Evolutionary conservation across 1,139 yeast species (phyloP).

Genomic region (Blastobotrys malaysiensis): DNA sequence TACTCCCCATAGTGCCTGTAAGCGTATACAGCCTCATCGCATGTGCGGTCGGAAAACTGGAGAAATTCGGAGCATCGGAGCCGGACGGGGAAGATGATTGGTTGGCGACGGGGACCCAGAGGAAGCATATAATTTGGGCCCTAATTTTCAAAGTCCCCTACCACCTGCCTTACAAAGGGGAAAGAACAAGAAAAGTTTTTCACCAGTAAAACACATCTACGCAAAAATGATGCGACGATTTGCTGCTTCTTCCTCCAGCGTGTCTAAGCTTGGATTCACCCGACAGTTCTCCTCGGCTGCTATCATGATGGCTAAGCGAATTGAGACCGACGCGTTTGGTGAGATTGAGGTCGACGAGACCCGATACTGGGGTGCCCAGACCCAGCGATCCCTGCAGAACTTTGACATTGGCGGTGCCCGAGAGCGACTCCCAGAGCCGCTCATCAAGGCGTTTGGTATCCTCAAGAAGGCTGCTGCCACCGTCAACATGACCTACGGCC

Average conservation of each 20-base stretch:
- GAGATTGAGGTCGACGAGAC: slow-evolving; percentile 83
- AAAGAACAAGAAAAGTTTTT: neutral
- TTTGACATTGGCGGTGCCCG: slow-evolving; percentile 92
- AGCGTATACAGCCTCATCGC: neutral
- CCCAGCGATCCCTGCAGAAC: slow-evolving; percentile 81
- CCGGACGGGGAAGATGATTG: neutral
- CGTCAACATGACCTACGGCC: slow-evolving; percentile 79
- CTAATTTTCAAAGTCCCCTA: neutral
- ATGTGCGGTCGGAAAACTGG: neutral
- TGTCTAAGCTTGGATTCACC: slow-evolving; percentile 1
- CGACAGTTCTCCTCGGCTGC: slow-evolving; percentile 16
- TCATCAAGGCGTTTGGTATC: slow-evolving; percentile 86
- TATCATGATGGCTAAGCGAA: slow-evolving; percentile 42
- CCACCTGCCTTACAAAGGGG: neutral
- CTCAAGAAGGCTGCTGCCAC: slow-evolving; percentile 93
- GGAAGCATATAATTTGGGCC: neutral
- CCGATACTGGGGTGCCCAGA: slow-evolving; percentile 97
- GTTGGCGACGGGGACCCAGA: neutral
- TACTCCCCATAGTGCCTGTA: neutral
- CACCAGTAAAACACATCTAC: neutral
- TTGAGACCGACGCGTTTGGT: slow-evolving; percentile 94
- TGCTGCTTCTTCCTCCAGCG: slow-evolving; percentile 3
- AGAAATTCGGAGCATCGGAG: neutral
- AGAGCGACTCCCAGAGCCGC: slow-evolving; percentile 87
- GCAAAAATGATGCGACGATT: slow-evolving; percentile 6